A percentile compares a stretch with the other conserved stretches of the same genome.
Evolutionary conservation across 768 basidiomycete species (phyloP).

Genomic region (Nidularia pulvinata): DNA sequence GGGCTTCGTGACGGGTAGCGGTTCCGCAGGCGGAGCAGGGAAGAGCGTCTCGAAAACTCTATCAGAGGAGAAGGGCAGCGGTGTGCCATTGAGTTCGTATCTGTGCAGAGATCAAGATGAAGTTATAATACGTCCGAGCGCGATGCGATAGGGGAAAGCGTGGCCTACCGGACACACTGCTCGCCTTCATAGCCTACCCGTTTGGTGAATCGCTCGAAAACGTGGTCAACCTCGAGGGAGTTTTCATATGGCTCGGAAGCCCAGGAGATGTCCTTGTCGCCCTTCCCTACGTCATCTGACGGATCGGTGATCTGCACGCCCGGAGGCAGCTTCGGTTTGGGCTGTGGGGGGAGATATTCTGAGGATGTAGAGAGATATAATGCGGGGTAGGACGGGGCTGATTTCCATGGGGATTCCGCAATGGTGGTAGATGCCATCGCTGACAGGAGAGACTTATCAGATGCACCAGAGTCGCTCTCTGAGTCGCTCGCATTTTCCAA

Average conservation of each 20-base stretch:
- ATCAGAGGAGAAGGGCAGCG: slow-evolving; percentile 87
- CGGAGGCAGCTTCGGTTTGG: slow-evolving; percentile 44
- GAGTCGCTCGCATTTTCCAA: slow-evolving; percentile 29
- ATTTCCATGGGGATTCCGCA: slow-evolving; percentile 63
- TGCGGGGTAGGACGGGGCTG: slow-evolving; percentile 64
- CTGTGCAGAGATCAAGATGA: slow-evolving; percentile 32
- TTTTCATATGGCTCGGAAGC: slow-evolving; percentile 79
- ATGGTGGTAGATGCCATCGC: slow-evolving; percentile 58
- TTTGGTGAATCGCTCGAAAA: slow-evolving; percentile 84
- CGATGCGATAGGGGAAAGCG: neutral
- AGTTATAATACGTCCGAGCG: neutral
- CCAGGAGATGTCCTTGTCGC: slow-evolving; percentile 55
- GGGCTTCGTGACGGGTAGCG: slow-evolving; percentile 58
- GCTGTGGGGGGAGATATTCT: slow-evolving; percentile 67
- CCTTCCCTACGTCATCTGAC: slow-evolving; percentile 31
- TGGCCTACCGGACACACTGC: slow-evolving; percentile 83
- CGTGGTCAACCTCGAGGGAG: slow-evolving; percentile 74
- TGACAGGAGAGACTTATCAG: slow-evolving; percentile 50
- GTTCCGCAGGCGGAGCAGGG: slow-evolving; percentile 44
- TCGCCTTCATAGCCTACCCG: slow-evolving; percentile 70
- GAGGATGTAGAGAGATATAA: slow-evolving; percentile 74
- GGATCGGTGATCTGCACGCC: slow-evolving; percentile 42
- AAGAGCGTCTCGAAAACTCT: slow-evolving; percentile 74
- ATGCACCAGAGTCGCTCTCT: slow-evolving; percentile 31
- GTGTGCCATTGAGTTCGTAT: slow-evolving; percentile 86